Base-by-base conservation (phyloP, 1,284 basidiomycete species). In the Ganoderma sinense region DNA sequence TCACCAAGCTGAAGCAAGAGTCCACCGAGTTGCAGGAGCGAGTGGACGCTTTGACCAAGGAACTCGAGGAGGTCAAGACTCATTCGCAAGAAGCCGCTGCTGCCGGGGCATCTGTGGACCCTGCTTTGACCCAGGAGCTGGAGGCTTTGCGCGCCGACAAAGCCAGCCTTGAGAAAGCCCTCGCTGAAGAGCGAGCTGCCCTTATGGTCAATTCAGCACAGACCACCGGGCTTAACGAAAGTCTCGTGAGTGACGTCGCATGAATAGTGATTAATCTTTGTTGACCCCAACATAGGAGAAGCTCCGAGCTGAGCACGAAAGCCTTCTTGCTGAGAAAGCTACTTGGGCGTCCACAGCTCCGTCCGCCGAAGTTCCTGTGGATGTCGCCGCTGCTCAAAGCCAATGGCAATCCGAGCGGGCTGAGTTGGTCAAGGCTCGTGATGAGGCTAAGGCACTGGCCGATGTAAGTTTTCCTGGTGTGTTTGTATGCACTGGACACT, bases 241-340 rank as follows among this genome's bases (percentile, higher is more conserved):
- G 81, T n/a, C 78, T 89, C 60, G 89, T 91, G 74, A 36, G 86
- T 81, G n/a, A 1, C n/a, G 13, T n/a, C n/a, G 16, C 11, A 40
- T 29, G 11, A 23, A 6, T 18, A 26, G 16, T 16, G 26, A 26
- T 6, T 14, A 6, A 67, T 66, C 13, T 26, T 66, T 64, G 33
- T 16, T 48, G 48, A 36, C 4, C 60, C 23, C 43, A 10, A 45
- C 20, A 1, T 65, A 93, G 92, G 81, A 85, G 63, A 74, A 84
- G 43, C 78, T 93, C n/a, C 84, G 81, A 40, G 83, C 84, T 43
- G 91, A 94, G 76, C 84, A 88, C 40, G 91, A 93, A 73, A 83
- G 81, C 62, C 79, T 93, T 4, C 79, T 89, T 31, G 83, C 83
- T 1, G 91, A 93, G 75, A 93, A 89, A 76, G 84, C 85, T 55